Conservation (phyloP, 2,329 filamentous ascomycete genomes). For the Madurella mycetomatis region DNA sequence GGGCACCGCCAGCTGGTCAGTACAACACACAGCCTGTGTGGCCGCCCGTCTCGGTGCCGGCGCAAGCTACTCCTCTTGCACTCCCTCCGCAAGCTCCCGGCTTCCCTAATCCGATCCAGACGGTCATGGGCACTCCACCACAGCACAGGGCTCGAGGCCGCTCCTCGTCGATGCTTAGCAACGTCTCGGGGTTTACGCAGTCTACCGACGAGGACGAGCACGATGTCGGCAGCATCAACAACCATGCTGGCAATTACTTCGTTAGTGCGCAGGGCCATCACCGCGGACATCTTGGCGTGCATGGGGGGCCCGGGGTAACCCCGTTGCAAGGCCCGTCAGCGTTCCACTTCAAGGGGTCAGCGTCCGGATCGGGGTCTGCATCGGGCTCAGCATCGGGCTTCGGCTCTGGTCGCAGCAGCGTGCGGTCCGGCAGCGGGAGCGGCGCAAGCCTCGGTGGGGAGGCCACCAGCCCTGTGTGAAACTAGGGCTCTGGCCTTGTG, state of each 20-base stretch:
- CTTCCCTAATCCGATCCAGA: slow-evolving; percentile 19
- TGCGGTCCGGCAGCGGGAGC: slow-evolving; percentile 42
- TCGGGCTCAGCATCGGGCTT: slow-evolving; percentile 23
- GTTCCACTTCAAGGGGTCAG: slow-evolving; percentile 25
- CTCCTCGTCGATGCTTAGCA: slow-evolving; percentile 63
- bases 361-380: slow-evolving; percentile 29
- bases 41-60: slow-evolving; percentile 31
- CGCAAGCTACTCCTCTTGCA: slow-evolving; percentile 29
- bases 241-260: slow-evolving; percentile 15
- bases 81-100: slow-evolving; percentile 17
- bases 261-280: slow-evolving; percentile 16
- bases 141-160: slow-evolving; percentile 47
- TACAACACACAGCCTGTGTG: slow-evolving; percentile 36
- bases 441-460: slow-evolving; percentile 46
- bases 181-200: slow-evolving; percentile 63
- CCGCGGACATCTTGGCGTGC: slow-evolving; percentile 9
- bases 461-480: slow-evolving; percentile 44
- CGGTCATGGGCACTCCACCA: slow-evolving; percentile 18
- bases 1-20: slow-evolving; percentile 32
- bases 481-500: neutral
- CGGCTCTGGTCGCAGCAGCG: slow-evolving; percentile 15
- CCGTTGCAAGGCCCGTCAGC: slow-evolving; percentile 24
- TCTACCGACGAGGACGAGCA: slow-evolving; percentile 51
- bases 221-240: slow-evolving; percentile 24
- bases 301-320: slow-evolving; percentile 10